Evolutionary conservation across 306 rosid genomes (phyloP).

Genomic region (Mimosa bimucronata): DNA sequence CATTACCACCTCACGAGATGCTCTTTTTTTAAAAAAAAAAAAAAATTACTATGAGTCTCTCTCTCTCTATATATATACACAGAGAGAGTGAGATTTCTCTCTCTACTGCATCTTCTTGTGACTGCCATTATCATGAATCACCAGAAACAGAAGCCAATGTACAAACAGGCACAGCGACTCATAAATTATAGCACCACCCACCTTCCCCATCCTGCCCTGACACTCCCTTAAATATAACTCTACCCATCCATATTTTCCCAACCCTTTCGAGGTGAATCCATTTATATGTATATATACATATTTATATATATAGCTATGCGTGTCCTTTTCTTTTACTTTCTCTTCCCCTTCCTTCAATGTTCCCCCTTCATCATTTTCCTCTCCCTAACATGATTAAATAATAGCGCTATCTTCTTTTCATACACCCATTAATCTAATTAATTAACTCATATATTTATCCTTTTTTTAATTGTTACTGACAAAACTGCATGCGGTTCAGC

Average conservation of each 20-base stretch:
- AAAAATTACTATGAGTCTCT: not conserved
- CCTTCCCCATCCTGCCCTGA: slow-evolving; percentile 45
- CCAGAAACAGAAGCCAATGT: slow-evolving; percentile 44
- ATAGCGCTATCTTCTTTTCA: not conserved
- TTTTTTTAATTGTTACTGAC: not conserved
- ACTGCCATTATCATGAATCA: slow-evolving; percentile 50
- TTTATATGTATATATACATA: not conserved
- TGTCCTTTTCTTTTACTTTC: slow-evolving; percentile 23
- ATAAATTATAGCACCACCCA: slow-evolving; percentile 54
- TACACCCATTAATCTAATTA: not conserved
- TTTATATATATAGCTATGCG: too few species aligned
- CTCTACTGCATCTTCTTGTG: slow-evolving; percentile 52
- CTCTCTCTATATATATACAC: not conserved
- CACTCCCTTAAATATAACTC: slow-evolving; percentile 50
- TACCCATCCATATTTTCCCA: not conserved
- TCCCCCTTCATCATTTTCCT: not conserved
- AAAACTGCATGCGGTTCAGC: not conserved
- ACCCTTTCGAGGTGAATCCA: slow-evolving; percentile 27
- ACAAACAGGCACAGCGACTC: slow-evolving; percentile 43
- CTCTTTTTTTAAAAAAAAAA: not conserved
- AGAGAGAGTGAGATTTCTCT: not conserved
- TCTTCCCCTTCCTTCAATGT: not conserved
- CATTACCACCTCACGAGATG: slow-evolving; percentile 30
- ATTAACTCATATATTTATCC: not conserved
- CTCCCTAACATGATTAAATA: not conserved